Evolutionary conservation across 345 rosid species (phyloP).

Genomic region (Kandelia obovata): DNA sequence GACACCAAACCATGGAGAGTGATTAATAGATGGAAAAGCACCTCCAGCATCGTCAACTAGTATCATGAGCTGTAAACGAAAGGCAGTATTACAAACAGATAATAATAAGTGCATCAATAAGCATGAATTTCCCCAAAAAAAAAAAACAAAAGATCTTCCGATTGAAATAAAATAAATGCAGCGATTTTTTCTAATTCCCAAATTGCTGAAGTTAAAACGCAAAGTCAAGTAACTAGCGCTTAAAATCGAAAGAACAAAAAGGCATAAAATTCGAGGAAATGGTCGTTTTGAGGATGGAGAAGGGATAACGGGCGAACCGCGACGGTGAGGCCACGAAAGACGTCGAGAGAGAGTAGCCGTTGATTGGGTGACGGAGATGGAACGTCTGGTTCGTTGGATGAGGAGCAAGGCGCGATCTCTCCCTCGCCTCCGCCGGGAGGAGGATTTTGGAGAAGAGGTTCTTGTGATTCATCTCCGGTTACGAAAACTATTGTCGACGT

Average conservation of each 20-base stretch:
- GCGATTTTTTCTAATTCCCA: background rate
- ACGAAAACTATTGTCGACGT: slow-evolving; percentile 19
- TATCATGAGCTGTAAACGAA: slow-evolving; percentile 47
- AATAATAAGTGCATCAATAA: background rate
- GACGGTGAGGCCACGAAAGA: slow-evolving; percentile 59
- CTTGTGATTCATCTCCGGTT: slow-evolving; percentile 15
- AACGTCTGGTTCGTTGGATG: slow-evolving; percentile 14
- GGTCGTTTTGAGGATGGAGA: background rate
- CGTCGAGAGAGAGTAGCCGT: slow-evolving; percentile 53
- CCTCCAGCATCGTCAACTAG: slow-evolving; percentile 64
- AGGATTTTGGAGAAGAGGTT: slow-evolving; percentile 23
- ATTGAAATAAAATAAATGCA: background rate
- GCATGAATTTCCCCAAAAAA: background rate
- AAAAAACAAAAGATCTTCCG: background rate
- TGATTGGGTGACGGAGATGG: slow-evolving; percentile 19
- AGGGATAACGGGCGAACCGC: slow-evolving; percentile 25
- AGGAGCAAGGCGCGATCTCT: slow-evolving; percentile 18
- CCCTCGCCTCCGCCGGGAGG: slow-evolving; percentile 3
- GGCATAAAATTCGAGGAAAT: background rate
- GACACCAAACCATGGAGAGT: slow-evolving; percentile 61
- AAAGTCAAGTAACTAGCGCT: background rate
- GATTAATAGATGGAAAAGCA: slow-evolving; percentile 56
- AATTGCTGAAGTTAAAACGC: background rate
- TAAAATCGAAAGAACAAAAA: background rate
- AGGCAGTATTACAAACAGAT: background rate